Base-by-base conservation (phyloP, 1,284 basidiomycete genomes). In the Puccinia sorghi region DNA sequence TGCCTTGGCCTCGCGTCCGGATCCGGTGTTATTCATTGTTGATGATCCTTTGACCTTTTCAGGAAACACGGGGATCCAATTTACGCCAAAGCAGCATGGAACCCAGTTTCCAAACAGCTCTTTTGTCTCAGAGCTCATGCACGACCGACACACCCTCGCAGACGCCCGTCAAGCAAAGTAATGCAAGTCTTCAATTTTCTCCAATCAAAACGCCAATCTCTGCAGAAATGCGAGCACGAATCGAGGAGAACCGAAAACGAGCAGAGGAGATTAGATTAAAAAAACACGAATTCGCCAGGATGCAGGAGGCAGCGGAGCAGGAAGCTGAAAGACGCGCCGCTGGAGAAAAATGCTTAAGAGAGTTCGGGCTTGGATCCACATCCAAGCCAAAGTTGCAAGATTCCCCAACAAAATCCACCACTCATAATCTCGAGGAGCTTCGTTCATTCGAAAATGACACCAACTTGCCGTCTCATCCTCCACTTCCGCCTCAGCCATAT, bases 321-420 rank as follows among this genome's bases (percentile, higher is more conserved):
- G 59, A 64, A 22, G 61, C 72, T 52, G 46, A 63, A 6, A 63
- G 61, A 75, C 72, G 72, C 37, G 72, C 72, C 27, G 72, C 72
- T n/a, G 72, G 72, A 12, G 72, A 75, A 43, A 64, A 64, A 64
- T 27, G n/a, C 39, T 54, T 75, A 22, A 75, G 61, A 27, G 72
- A 75, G 32, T 75, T 75, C 32, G 72, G 72, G 15, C 25, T 75
- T 32, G 61, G 37, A 66, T 54, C 61, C 15, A 50, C 52, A 11
- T 20, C 57, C 22, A 15, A 48, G 15, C 61, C 27, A 37, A 64
- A 41, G 27, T 20, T 15, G 22, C 2, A 50, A 27, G 13, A 25
- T 41, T 39, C 72, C 25, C 37, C 43, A 41, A 46, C 17, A 27
- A 54, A 25, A 41, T 66, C 71, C 0, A 52, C 43, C 50, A 37